Base-by-base conservation (phyloP, 768 basidiomycete genomes). In the Glaciozyma antarctica region DNA sequence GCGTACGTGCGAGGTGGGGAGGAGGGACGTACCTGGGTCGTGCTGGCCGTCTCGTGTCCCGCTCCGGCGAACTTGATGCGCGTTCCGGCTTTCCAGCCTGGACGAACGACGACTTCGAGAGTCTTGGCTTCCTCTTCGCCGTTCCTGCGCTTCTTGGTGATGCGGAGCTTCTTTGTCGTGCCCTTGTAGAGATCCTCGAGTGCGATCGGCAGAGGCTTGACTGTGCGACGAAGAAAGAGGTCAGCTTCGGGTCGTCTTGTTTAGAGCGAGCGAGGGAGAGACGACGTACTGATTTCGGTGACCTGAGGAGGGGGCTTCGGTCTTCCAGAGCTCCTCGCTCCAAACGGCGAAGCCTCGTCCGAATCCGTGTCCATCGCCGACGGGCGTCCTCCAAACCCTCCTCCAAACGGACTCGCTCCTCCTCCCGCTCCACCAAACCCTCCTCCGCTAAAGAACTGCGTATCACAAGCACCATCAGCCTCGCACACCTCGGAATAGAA, bases 11-110 rank as follows among this genome's bases (percentile, higher is more conserved):
- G 34, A 34, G 22, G 34, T 5, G 34, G 34, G 10, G 38, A 41
- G 38, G 13, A 12, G 13, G 38, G 38, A 15, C 38, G 38, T 10
- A 41, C 38, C 38, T 41, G 38, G 13, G 38, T 41, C 38, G 61
- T 62, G 12, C 54, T 34, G 5, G 62, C 45, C 26, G 61, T 65
- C 72, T 92, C 90, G 76, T 97, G 92, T 4, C 90, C 90, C 15
- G 89, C 86, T 26, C 83, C 83, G 0, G 88, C 84, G 77, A 93
- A 97, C 49, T 89, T 85, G 65, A 98, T 82, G 78, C 94, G 95
- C 22, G 94, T 97, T 0, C 94, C 94, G 66, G 84, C 84, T 81
- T 97, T 97, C 92, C 92, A 98, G 1, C 94, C 94, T 0, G 93
- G 90, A 69, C 79, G 76, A 66, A 80, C 77, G 57, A 77, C 72